These are phyloP conservation scores for Eimeria brunetti DNA, from an alignment of 169 alveolate species.

Conservation along the genomic window DNA sequence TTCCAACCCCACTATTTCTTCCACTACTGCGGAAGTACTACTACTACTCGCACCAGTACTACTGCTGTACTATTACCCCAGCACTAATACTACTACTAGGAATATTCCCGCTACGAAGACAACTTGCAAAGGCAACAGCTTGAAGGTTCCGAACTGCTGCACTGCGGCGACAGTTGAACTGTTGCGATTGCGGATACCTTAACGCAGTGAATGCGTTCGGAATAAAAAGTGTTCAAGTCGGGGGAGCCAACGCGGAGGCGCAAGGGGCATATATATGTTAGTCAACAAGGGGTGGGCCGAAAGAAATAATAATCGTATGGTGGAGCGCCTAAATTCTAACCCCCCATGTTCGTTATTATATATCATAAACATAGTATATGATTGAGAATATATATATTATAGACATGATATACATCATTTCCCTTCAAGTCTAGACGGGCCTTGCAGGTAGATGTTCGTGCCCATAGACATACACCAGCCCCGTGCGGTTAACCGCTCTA, in stretches of 20 bases:
- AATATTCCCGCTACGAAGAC: no score
- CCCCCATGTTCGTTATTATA: no score
- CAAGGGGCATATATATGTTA: not conserved
- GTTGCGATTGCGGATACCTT: slow-evolving; percentile 75
- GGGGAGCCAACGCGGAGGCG: slow-evolving; percentile 47
- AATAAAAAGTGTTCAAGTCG: slow-evolving; percentile 57
- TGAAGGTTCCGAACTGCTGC: not conserved
- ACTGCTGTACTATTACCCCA: no score
- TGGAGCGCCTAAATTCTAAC: not conserved
- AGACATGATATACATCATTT: not conserved
- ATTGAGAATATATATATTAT: not conserved
- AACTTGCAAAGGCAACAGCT: no score
- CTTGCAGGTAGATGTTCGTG: no score
- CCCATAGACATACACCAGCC: not conserved
- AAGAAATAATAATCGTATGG: not conserved
- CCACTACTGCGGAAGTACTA: no score
- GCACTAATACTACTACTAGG: not conserved
- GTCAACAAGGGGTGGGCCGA: slow-evolving; percentile 27
- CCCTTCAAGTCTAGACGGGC: not conserved
- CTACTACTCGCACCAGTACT: no score
- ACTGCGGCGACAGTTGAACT: not conserved
- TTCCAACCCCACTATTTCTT: no score
- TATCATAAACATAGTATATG: no score
- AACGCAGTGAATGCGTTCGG: slow-evolving; percentile 55
- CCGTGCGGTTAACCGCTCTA: not conserved